phyloP scores from a whole-genome alignment of 31 red algal species.

The Bonnemaisonia californica region DNA sequence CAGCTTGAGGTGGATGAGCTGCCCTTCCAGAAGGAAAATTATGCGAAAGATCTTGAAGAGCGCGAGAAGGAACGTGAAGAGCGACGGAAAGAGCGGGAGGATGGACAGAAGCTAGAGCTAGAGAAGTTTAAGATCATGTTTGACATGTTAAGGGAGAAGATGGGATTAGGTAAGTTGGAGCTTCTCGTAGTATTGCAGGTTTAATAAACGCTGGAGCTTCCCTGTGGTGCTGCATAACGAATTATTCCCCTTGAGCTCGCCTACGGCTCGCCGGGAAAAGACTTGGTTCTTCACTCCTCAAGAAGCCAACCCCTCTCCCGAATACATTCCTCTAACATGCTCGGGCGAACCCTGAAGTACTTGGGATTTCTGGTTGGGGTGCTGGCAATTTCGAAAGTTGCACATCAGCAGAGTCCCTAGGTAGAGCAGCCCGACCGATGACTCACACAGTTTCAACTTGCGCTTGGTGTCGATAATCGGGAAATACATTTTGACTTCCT shows the following conservation, averaged over 20 bases:
- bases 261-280: slow-evolving; percentile 13
- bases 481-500: slow-evolving; percentile 21
- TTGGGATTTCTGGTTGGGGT: not conserved
- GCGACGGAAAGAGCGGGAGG: slow-evolving; percentile 12
- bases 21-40: not conserved
- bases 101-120: slow-evolving; percentile 1
- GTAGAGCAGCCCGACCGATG: not conserved
- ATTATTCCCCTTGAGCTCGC: slow-evolving; percentile 1
- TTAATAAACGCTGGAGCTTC: not conserved
- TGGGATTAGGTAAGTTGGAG: not conserved
- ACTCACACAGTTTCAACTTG: slow-evolving; percentile 16
- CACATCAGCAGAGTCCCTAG: no score
- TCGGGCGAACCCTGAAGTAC: not conserved
- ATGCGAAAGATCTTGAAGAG: slow-evolving; percentile 13
- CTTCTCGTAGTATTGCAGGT: not conserved
- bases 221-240: slow-evolving; percentile 20
- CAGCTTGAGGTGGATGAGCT: slow-evolving; percentile 12
- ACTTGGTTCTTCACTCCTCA: not conserved
- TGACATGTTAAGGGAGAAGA: not conserved
- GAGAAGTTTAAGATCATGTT: slow-evolving; percentile 30
- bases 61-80: slow-evolving; percentile 20
- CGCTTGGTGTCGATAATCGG: not conserved
- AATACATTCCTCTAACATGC: not conserved
- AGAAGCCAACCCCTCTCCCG: not conserved
- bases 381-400: no score